Percentiles rank a stretch among this genome's conserved stretches.
Conservation (phyloP, 106 monocot species). For the Dioscorea zingiberensis region DNA sequence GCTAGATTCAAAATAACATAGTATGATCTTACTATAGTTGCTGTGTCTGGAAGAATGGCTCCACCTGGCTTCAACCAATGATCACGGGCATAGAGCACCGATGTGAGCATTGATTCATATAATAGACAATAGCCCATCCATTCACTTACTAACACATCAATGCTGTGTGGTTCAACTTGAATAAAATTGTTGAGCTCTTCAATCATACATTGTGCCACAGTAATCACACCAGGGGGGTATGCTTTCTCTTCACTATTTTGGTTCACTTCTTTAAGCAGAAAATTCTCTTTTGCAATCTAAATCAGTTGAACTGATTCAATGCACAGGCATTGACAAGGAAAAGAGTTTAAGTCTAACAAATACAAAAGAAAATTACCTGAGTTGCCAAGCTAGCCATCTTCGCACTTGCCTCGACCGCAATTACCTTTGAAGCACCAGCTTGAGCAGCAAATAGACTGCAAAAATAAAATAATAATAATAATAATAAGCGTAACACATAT, state of each 20-base stretch:
- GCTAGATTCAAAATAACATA: background rate
- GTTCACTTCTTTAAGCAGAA: slow-evolving; percentile 20
- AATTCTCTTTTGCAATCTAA: slow-evolving; percentile 85
- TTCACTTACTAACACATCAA: slow-evolving; percentile 94
- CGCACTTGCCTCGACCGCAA: slow-evolving; percentile 92
- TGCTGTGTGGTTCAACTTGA: slow-evolving; percentile 47
- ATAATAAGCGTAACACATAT: background rate
- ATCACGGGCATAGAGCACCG: slow-evolving; percentile 94
- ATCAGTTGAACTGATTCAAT: background rate
- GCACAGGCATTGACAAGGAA: no score
- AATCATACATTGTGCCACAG: slow-evolving; percentile 77
- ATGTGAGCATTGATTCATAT: slow-evolving; percentile 90
- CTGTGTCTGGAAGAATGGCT: slow-evolving; percentile 92
- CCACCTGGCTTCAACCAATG: slow-evolving; percentile 88
- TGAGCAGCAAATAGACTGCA: slow-evolving; percentile 93
- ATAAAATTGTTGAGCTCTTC: slow-evolving; percentile 74
- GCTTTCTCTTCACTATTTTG: slow-evolving; percentile 15
- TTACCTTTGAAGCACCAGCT: slow-evolving; percentile 86
- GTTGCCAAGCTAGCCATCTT: slow-evolving; percentile 88
- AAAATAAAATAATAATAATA: background rate
- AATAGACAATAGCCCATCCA: slow-evolving; percentile 99
- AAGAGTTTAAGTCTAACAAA: no score
- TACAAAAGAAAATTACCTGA: slow-evolving; percentile 30
- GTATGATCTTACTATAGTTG: slow-evolving; percentile 59
- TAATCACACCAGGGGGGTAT: slow-evolving; percentile 40